Base-by-base conservation (phyloP, 768 basidiomycete genomes). In the Tricholoma bakamatsutake region DNA sequence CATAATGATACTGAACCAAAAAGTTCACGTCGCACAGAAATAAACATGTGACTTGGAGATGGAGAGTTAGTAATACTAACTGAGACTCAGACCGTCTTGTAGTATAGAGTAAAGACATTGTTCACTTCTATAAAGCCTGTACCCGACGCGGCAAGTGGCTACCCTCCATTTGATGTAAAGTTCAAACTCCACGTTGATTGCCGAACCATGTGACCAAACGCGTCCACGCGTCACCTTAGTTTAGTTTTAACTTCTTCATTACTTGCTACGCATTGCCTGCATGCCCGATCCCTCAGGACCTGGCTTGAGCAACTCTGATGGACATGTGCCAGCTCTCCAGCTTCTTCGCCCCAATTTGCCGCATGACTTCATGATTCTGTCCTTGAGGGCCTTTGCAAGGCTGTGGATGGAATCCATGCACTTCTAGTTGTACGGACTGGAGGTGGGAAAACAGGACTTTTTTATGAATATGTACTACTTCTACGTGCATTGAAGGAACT, bases 311-410 rank as follows among this genome's bases (percentile, higher is more conserved):
- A 39, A 39, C 37, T 5, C 37, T 12, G 37, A 39, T 13, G 37
- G 37, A 39, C 37, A 39, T n/a, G 12, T 12, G 9, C 37, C 15
- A 13, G 37, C 37, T 39, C 15, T 1, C 9, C 42, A 24, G 42
- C 42, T 24, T 21, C 42, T 43, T 21, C 18, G 17, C 8, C 21
- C 42, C 7, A 2, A 11, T 43, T 24, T 49, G 11, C 57, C 54
- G 30, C 55, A 59, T 24, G 49, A 54, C n/a, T 13, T 27, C 65
- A 67, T 55, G 65, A 67, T 51, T 64, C 64, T 46, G 50, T 63
- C 31, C 52, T 67, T 18, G 65, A 67, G 49, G 66, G 65, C 1
- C 35, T 67, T 24, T 61, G 65, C 56, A 64, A 64, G 39, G 45
- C 61, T 11, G 21, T 65, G 21, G 21, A 24, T 24, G 21, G 21